Evolutionary conservation across 2,329 filamentous ascomycete genomes (phyloP), one percentile per base, ranked within the genome.

Genomic region (Phaeosphaeriaceae sp.): DNA sequence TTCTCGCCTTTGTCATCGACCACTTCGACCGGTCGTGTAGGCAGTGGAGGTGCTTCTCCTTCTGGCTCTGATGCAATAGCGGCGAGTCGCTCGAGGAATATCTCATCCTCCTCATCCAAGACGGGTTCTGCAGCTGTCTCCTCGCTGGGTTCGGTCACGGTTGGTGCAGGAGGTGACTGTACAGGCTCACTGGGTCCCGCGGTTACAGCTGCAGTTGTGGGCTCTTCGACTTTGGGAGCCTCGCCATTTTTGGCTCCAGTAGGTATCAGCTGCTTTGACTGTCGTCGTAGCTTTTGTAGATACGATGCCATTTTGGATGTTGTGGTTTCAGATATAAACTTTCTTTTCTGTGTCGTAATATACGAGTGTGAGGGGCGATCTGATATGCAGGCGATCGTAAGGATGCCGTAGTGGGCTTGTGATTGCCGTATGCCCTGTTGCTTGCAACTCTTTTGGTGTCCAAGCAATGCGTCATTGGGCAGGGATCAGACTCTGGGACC

Each of bases 61-160:
- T 73, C 71, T 9, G 69, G 68, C 51, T 73, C 71, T 40, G 71
- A 66, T 15, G 75, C 72, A 29, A 78, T 74, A 6, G 78, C 75
- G 3, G 78, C 79, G 26, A 85, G 78, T 28, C 73, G 72, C 45
- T 77, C 74, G 28, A 86, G 69, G 58, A 85, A 86, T 43, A 77
- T 74, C 58, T 86, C 81, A 53, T 87, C 84, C 60, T 85, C 83
- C n/a, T 82, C 77, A 15, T 81, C 83, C n/a, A 86, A 66, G 2
- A 86, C 78, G 5, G 78, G 64, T 61, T 69, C 68, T 15, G 60
- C 55, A 30, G 58, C 61, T 21, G 58, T 59, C 35, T 72, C 64
- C 28, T 72, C 63, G 46, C 50, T 55, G 3, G 63, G 61, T 18
- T 65, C 61, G 41, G 56, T 53, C 36, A 66, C 56, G 13, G 63